Conservation (phyloP, 768 basidiomycete genomes). For the Hericium rajendrae region DNA sequence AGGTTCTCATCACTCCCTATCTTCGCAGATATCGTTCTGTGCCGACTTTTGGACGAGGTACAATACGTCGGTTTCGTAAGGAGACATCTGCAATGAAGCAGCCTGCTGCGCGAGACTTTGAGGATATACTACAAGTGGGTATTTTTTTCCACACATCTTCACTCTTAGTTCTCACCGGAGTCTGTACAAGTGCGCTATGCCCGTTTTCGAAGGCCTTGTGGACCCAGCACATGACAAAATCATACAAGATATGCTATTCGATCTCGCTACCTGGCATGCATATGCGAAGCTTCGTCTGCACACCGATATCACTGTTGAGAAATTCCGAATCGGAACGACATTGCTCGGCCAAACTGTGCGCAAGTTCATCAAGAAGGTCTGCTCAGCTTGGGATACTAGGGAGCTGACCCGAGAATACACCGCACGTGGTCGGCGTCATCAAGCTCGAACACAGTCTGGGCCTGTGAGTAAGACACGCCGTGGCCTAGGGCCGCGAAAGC, state of each 20-base stretch:
- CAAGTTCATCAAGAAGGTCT: conserved; percentile 31
- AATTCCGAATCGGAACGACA: conserved; percentile 14
- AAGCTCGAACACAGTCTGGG: neutral
- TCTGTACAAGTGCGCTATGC: conserved; percentile 16
- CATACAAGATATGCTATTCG: conserved; percentile 24
- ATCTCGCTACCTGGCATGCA: conserved; percentile 26
- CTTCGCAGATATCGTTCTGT: conserved; percentile 12
- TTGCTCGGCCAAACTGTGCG: conserved; percentile 19
- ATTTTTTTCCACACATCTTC: neutral
- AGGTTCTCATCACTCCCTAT: neutral
- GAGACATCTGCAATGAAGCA: conserved; percentile 21
- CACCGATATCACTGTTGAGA: conserved; percentile 22
- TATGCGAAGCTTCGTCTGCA: conserved; percentile 33
- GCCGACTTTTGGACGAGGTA: conserved; percentile 15
- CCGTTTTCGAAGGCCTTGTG: conserved; percentile 20
- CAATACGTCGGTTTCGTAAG: conserved; percentile 14
- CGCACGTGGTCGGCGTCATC: conserved; percentile 13
- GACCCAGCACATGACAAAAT: conserved; percentile 20
- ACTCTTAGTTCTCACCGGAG: neutral
- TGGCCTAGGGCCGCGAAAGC: conserved; percentile 4
- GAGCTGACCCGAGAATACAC: conserved; percentile 13
- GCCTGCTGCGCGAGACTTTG: conserved; percentile 21
- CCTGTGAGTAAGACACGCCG: no score
- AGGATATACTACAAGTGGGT: conserved; percentile 20
- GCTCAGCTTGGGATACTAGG: no score